Percentiles rank a stretch among this genome's conserved stretches.
These are phyloP conservation scores for Trichoderma aggressivum DNA, from an alignment of 2,329 filamentous ascomycete genomes.

Conservation along the genomic window DNA sequence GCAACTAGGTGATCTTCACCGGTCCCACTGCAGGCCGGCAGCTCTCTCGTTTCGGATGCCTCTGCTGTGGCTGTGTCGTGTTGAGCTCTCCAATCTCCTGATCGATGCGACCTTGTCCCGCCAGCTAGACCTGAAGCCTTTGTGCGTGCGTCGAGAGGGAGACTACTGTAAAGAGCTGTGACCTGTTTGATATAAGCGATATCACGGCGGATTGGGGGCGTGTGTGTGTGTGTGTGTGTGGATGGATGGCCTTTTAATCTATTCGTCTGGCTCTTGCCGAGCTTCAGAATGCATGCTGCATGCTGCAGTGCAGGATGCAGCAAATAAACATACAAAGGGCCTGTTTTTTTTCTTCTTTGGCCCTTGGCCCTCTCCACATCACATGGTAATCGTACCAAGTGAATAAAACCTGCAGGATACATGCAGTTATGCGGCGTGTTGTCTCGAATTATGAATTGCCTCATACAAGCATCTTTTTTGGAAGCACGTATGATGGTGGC, in stretches of 20 bases:
- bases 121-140: not conserved
- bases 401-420: not conserved
- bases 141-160: not conserved
- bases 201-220: not conserved
- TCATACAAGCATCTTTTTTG: not conserved
- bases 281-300: not conserved
- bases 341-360: not conserved
- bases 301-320: not conserved
- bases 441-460: not conserved
- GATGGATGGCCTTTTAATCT: not conserved
- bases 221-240: not conserved
- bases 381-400: conserved; percentile 4
- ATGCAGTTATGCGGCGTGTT: not conserved
- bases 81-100: not conserved
- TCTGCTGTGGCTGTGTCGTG: not conserved
- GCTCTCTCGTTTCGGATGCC: conserved; percentile 4
- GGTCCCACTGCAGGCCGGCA: conserved; percentile 7
- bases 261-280: not conserved
- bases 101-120: not conserved
- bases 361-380: not conserved
- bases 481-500: not conserved
- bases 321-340: not conserved
- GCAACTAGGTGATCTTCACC: conserved; percentile 8
- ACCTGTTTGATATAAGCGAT: not conserved
- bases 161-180: not conserved